Evolutionary conservation across 345 rosid species (phyloP).

Genomic region (Sonneratia alba): DNA sequence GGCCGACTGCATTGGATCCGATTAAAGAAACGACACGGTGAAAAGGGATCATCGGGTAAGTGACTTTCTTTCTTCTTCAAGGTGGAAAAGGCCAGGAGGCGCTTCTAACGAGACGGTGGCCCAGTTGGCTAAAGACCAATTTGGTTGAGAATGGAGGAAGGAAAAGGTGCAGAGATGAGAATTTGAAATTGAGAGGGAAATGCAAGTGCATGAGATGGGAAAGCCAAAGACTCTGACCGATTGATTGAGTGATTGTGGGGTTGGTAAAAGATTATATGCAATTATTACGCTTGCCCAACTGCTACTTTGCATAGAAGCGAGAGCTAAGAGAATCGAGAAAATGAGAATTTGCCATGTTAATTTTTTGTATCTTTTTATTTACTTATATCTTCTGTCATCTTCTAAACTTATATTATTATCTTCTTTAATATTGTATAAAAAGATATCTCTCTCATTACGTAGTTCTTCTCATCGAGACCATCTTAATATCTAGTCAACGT

Average conservation of each 20-base stretch:
- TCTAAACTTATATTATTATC: too few relatives aligned
- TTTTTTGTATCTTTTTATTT: too few relatives aligned
- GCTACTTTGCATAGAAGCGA: not conserved
- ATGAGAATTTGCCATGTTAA: too few relatives aligned
- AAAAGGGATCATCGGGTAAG: not conserved
- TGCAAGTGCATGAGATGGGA: not conserved
- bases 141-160: not conserved
- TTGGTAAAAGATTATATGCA: constrained; percentile 1
- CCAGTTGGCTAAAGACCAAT: not conserved
- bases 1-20: not conserved
- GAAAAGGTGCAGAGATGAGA: not conserved
- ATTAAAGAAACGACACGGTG: not conserved
- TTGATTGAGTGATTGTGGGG: not conserved
- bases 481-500: too few relatives aligned
- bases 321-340: not conserved
- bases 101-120: not conserved
- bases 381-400: too few relatives aligned
- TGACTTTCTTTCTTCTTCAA: not conserved
- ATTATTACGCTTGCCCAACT: not conserved
- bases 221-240: too few relatives aligned
- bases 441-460: too few relatives aligned
- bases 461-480: too few relatives aligned
- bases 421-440: too few relatives aligned
- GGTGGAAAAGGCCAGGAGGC: not conserved
- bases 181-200: not conserved